Conservation (phyloP, 2,329 filamentous ascomycete genomes). For the Nemania serpens region DNA sequence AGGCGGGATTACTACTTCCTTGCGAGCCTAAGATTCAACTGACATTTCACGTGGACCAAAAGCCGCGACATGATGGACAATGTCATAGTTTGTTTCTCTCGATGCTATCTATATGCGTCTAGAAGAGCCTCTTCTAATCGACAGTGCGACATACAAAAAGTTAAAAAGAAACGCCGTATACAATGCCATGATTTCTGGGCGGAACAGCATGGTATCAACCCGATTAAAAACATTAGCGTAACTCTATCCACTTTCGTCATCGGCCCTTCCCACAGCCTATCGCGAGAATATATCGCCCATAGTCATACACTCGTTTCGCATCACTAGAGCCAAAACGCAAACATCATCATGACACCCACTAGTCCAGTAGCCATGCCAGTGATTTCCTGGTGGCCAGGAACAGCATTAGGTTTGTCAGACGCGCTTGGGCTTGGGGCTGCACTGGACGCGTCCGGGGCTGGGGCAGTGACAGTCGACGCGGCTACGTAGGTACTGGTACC, state of each 20-base stretch:
- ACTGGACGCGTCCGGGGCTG: constrained; percentile 35
- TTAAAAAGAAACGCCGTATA: constrained; percentile 9
- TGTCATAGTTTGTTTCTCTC: constrained; percentile 1
- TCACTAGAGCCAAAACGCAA: constrained; percentile 54
- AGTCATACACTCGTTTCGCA: constrained; percentile 1
- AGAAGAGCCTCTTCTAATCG: constrained; percentile 5
- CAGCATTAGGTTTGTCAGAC: constrained; percentile 41
- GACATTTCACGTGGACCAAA: not conserved
- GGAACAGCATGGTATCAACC: constrained; percentile 7
- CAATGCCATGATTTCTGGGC: constrained; percentile 14
- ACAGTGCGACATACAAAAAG: constrained; percentile 3
- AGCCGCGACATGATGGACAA: not conserved
- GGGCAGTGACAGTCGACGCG: constrained; percentile 28
- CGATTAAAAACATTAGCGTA: not conserved
- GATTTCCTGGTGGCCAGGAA: constrained; percentile 52
- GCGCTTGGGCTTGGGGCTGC: constrained; percentile 33
- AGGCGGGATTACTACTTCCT: not conserved
- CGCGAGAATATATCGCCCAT: constrained; percentile 5
- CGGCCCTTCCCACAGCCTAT: not conserved
- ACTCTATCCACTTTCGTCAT: not conserved
- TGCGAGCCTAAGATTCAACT: not conserved
- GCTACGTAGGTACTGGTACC: constrained; percentile 39
- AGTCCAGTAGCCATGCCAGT: constrained; percentile 56
- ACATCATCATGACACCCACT: constrained; percentile 56
- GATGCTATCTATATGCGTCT: constrained; percentile 4